These are phyloP conservation scores for Pseudogymnoascus sp. DNA, from an alignment of 2,329 filamentous ascomycete species.

Conservation along the genomic window DNA sequence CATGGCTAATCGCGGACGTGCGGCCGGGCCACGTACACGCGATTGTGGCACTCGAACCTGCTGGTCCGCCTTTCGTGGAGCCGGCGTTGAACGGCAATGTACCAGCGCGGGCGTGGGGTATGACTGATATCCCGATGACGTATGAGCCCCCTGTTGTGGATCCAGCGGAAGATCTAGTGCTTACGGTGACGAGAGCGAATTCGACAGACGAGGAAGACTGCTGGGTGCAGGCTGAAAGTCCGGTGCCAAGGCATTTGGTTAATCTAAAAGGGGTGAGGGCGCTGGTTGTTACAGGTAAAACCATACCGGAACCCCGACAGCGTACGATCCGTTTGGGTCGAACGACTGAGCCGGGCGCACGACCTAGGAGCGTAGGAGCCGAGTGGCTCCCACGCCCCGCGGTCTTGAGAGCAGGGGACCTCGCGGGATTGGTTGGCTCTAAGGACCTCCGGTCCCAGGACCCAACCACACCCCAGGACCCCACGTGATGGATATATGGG, in stretches of 20 bases:
- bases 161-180: constrained; percentile 29
- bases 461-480: too few species aligned
- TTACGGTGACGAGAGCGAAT: constrained; percentile 22
- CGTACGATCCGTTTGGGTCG: too few species aligned
- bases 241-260: constrained; percentile 28
- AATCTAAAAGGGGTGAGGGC: constrained; percentile 31
- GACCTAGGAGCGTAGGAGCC: too few species aligned
- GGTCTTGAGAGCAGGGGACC: too few species aligned
- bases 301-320: too few species aligned
- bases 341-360: too few species aligned
- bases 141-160: constrained; percentile 37
- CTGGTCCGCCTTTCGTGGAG: constrained; percentile 40
- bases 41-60: constrained; percentile 38
- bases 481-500: too few species aligned
- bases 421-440: too few species aligned
- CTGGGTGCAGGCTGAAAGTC: constrained; percentile 30
- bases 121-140: constrained; percentile 40
- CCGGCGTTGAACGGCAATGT: constrained; percentile 30
- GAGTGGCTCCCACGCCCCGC: too few species aligned
- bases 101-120: constrained; percentile 32
- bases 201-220: constrained; percentile 20
- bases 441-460: too few species aligned
- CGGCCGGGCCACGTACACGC: constrained; percentile 34
- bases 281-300: constrained; percentile 37
- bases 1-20: constrained; percentile 35